Base-by-base conservation (phyloP, 768 basidiomycete genomes). In the Psilocybe azurescens region DNA sequence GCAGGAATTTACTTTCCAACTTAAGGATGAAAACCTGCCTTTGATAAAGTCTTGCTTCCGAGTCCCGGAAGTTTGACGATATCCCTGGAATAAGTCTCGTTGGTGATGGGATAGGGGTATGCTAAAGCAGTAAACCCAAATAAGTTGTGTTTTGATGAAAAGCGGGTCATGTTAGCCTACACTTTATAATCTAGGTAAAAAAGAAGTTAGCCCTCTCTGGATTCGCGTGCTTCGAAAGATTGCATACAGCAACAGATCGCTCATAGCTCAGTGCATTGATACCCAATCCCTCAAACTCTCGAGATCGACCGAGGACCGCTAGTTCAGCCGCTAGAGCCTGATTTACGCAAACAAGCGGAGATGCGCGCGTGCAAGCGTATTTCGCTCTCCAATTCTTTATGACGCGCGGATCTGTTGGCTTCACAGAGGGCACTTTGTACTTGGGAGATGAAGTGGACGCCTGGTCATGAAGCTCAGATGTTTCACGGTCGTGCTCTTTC, bases 241-340 rank as follows among this genome's bases (percentile, higher is more conserved):
- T 30, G 74, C 86, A 65, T 69, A 89, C 89, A n/a, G 87, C 81
- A 64, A 93, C 87, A 1, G 89, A 87, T 52, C 91, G 81, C 36
- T 86, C 80, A 65, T 94, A 95, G 62, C 86, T 87, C 52, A 94
- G 74, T 44, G 88, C 86, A 66, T 89, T 91, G 30, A 85, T 77
- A 20, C 81, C 79, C 54, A 90, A 82, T 11, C 89, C 87, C 69
- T 94, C 93, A 1, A 92, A 74, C 50, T 84, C 78, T 49, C 93
- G 80, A 28, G 81, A 77, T 38, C 77, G 81, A 16, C 83, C 81
- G 32, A 94, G 81, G 16, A 89, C 73, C 30, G 80, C 81, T 11
- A 94, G 73, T 65, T 89, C 84, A n/a, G 73, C 64, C 4, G 81
- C 82, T 3, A 94, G 80, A 0, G 63, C 74, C 70, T 93, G 89